phyloP scores from a whole-genome alignment of 306 rosid species.

The Begonia loranthoides region DNA sequence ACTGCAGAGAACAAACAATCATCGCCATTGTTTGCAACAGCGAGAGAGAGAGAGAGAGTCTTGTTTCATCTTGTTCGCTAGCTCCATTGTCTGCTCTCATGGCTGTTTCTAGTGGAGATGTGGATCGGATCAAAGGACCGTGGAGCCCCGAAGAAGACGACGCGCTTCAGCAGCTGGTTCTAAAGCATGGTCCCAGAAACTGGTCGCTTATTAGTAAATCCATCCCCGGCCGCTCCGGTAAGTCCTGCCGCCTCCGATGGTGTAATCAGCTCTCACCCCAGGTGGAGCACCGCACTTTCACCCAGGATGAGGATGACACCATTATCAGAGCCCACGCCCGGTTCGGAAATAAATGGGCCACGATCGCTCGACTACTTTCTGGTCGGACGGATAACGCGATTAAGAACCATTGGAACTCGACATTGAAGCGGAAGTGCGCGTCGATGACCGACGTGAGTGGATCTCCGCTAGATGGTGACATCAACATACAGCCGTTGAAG shows the following conservation, averaged over 20 bases:
- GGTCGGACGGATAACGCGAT: constrained; percentile 97
- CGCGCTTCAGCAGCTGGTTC: constrained; percentile 49
- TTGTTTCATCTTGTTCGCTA: neutral
- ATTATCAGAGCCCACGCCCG: constrained; percentile 81
- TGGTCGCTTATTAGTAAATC: constrained; percentile 84
- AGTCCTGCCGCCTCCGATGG: constrained; percentile 90
- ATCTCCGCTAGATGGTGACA: neutral
- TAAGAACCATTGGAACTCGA: constrained; percentile 96
- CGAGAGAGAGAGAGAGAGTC: neutral
- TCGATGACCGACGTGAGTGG: constrained; percentile 21
- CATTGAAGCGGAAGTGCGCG: constrained; percentile 70
- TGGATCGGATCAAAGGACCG: constrained; percentile 93
- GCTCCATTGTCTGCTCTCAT: neutral
- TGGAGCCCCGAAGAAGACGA: constrained; percentile 96
- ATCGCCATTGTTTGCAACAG: too few species aligned
- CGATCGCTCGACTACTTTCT: constrained; percentile 70
- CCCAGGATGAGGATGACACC: constrained; percentile 78
- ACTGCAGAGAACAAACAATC: neutral
- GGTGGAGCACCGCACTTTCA: constrained; percentile 81
- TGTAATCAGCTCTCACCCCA: constrained; percentile 93
- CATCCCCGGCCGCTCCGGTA: constrained; percentile 85
- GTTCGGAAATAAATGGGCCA: constrained; percentile 95
- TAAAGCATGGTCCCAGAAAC: constrained; percentile 74
- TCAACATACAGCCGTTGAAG: constrained; percentile 41
- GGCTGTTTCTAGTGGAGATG: constrained; percentile 22